Percentiles rank a stretch among this genome's conserved stretches.
phyloP scores from a whole-genome alignment of 306 rosid genomes.

The Crataegus laevigata region DNA sequence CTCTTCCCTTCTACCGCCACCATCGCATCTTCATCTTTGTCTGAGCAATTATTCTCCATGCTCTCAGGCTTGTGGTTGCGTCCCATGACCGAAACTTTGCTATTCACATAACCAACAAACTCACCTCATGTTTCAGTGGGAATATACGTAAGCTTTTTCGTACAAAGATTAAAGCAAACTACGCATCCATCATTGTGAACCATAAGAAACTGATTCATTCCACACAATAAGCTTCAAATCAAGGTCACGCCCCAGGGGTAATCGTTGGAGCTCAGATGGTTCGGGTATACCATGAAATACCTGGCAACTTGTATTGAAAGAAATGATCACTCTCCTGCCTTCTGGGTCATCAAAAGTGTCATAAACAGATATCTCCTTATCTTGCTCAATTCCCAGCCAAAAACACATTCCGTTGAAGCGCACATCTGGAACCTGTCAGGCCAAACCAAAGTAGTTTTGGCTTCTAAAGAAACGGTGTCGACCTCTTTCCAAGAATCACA shows the following conservation, averaged over 20 bases:
- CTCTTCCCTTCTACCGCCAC: too few relatives aligned
- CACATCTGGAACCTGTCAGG: neutral
- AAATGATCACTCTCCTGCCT: neutral
- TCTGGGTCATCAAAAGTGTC: too few relatives aligned
- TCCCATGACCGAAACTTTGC: too few relatives aligned
- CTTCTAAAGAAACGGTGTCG: neutral
- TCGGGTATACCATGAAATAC: neutral
- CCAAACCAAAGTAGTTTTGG: neutral
- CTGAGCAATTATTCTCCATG: too few relatives aligned
- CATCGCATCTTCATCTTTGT: too few relatives aligned
- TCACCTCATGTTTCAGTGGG: too few relatives aligned
- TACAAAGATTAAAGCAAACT: too few relatives aligned
- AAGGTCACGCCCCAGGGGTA: neutral
- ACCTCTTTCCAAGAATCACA: constrained; percentile 1
- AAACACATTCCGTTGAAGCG: neutral
- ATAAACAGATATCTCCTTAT: neutral
- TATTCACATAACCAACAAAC: too few relatives aligned
- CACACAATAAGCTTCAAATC: neutral
- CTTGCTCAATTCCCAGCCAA: neutral
- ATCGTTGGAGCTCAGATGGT: neutral
- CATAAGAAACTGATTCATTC: neutral
- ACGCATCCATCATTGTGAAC: too few relatives aligned
- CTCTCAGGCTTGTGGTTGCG: too few relatives aligned
- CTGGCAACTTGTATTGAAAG: neutral
- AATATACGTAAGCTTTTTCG: too few relatives aligned